These are phyloP conservation scores for Clitoria ternatea DNA, from an alignment of 306 rosid genomes.

Conservation along the genomic window DNA sequence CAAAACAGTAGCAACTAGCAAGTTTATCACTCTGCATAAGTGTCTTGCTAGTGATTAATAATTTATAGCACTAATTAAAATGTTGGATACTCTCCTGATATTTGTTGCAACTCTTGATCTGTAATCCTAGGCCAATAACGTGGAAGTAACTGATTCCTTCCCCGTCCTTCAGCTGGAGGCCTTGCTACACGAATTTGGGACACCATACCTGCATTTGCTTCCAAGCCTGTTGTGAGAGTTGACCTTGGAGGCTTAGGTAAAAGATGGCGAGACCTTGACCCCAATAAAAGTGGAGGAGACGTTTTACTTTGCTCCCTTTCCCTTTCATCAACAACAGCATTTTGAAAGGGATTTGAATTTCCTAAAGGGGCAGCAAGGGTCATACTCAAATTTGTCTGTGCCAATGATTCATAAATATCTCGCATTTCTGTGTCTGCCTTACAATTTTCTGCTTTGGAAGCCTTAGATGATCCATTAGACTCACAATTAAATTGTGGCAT, in stretches of 20 bases:
- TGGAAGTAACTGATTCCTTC: constrained; percentile 96
- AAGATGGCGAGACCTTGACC: constrained; percentile 73
- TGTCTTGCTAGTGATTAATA: constrained; percentile 8
- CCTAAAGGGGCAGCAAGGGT: constrained; percentile 58
- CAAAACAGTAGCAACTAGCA: constrained; percentile 20
- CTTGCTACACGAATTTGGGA: constrained; percentile 95
- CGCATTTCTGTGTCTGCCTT: constrained; percentile 49
- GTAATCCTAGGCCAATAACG: constrained; percentile 99
- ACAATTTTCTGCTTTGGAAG: constrained; percentile 49
- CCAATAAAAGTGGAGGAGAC: constrained; percentile 52
- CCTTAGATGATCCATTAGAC: constrained; percentile 55
- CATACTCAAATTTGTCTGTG: constrained; percentile 77
- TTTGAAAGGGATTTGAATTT: constrained; percentile 45
- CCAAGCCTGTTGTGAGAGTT: constrained; percentile 52
- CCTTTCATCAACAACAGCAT: constrained; percentile 53
- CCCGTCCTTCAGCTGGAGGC: constrained; percentile 99
- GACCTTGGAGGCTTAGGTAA: constrained; percentile 87
- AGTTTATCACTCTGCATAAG: neutral
- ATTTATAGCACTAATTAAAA: constrained; percentile 16
- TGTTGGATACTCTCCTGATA: constrained; percentile 96
- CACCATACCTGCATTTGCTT: constrained; percentile 52
- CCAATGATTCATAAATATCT: constrained; percentile 62
- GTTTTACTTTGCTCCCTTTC: constrained; percentile 66
- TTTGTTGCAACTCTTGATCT: constrained; percentile 94
- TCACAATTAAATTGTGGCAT: constrained; percentile 46